Percentiles rank a stretch among this genome's conserved stretches.
phyloP scores from a whole-genome alignment of 1,139 yeast genomes.

The Debaryomyces coudertii region DNA sequence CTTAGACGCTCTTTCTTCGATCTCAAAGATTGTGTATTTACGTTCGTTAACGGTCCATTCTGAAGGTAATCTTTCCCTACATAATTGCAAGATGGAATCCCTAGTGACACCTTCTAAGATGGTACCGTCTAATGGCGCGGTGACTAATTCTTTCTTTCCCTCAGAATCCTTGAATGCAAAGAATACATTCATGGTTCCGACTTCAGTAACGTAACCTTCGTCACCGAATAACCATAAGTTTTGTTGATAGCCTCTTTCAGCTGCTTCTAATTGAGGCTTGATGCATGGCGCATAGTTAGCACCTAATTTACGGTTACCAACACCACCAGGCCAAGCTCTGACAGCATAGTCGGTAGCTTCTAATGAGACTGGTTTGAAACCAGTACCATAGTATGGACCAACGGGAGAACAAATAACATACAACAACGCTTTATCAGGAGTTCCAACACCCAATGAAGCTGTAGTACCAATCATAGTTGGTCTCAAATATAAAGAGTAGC shows the following conservation, averaged over 20 bases:
- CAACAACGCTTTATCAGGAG: slow-evolving; percentile 79
- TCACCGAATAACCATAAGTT: slow-evolving; percentile 96
- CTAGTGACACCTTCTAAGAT: slow-evolving; percentile 96
- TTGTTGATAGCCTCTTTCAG: slow-evolving; percentile 87
- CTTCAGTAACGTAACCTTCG: slow-evolving; percentile 89
- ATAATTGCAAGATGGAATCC: slow-evolving; percentile 78
- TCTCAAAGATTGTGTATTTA: slow-evolving; percentile 77
- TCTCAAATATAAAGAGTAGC: slow-evolving; percentile 89
- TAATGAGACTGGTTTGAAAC: slow-evolving; percentile 89
- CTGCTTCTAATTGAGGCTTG: slow-evolving; percentile 86
- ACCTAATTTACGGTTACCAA: slow-evolving; percentile 93
- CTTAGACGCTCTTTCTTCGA: slow-evolving; percentile 70
- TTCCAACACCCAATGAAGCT: slow-evolving; percentile 78
- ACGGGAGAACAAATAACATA: slow-evolving; percentile 93
- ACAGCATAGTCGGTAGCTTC: slow-evolving; percentile 96
- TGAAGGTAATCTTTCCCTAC: slow-evolving; percentile 71
- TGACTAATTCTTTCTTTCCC: slow-evolving; percentile 89
- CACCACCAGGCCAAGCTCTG: slow-evolving; percentile 99
- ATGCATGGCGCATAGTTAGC: slow-evolving; percentile 97
- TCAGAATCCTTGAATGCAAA: slow-evolving; percentile 74
- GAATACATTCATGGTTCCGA: slow-evolving; percentile 96
- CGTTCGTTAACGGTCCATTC: slow-evolving; percentile 87
- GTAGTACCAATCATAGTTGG: slow-evolving; percentile 95
- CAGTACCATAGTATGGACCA: slow-evolving; percentile 88
- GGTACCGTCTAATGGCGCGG: slow-evolving; percentile 97